phyloP scores from a whole-genome alignment of 768 basidiomycete species.

The Trametes elegans region DNA sequence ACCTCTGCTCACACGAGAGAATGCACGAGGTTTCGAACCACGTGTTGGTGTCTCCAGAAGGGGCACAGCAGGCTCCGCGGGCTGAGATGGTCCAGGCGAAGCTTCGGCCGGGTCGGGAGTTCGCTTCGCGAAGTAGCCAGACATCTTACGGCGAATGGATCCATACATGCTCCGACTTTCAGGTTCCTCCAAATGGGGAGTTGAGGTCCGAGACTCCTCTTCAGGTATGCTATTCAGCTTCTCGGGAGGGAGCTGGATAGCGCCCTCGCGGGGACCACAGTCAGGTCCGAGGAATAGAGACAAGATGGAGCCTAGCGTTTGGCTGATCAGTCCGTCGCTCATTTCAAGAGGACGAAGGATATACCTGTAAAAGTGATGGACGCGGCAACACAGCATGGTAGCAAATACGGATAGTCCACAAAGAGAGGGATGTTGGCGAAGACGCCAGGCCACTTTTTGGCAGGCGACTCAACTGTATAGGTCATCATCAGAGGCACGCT shows the following conservation, averaged over 20 bases:
- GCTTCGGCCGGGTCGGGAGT: constrained; percentile 39
- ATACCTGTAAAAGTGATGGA: constrained; percentile 70
- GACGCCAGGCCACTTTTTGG: constrained; percentile 77
- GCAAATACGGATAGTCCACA: constrained; percentile 81
- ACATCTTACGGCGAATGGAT: constrained; percentile 47
- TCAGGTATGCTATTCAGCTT: constrained; percentile 71
- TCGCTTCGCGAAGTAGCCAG: constrained; percentile 57
- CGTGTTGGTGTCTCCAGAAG: constrained; percentile 42
- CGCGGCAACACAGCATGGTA: constrained; percentile 81
- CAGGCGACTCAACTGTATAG: constrained; percentile 80
- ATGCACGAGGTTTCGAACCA: constrained; percentile 32
- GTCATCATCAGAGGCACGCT: constrained; percentile 19
- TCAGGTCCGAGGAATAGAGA: constrained; percentile 88
- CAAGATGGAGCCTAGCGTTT: constrained; percentile 68
- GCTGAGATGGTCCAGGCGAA: constrained; percentile 33
- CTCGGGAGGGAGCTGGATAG: constrained; percentile 80
- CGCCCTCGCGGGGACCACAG: constrained; percentile 84
- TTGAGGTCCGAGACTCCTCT: constrained; percentile 51
- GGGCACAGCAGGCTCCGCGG: constrained; percentile 42
- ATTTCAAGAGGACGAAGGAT: constrained; percentile 8
- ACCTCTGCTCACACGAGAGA: constrained; percentile 56
- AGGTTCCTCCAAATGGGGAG: constrained; percentile 42
- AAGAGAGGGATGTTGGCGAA: constrained; percentile 71
- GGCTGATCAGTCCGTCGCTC: neutral
- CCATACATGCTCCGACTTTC: constrained; percentile 29